Percentiles rank a stretch among this genome's conserved stretches.
Evolutionary conservation across 306 rosid species (phyloP).

Genomic region (Mimosa bimucronata): DNA sequence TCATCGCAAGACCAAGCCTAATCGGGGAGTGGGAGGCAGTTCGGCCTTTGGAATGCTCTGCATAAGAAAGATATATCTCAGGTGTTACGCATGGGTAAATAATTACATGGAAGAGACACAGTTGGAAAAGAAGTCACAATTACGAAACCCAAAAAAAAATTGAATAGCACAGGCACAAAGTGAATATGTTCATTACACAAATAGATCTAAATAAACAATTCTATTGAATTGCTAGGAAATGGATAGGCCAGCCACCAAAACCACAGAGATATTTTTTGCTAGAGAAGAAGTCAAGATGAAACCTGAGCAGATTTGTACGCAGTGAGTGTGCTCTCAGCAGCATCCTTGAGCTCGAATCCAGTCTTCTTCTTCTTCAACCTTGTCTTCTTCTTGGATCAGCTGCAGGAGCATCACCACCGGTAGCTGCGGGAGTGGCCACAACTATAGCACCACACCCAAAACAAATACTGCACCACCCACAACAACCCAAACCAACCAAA

Average conservation of each 20-base stretch:
- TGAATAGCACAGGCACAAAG: background rate
- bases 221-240: too few species aligned
- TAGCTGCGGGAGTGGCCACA: too few species aligned
- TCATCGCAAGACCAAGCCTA: conserved; percentile 98
- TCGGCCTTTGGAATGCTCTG: conserved; percentile 92
- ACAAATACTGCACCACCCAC: too few species aligned
- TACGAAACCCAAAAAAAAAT: too few species aligned
- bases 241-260: background rate
- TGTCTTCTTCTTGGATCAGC: too few species aligned
- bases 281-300: background rate
- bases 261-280: background rate
- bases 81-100: background rate
- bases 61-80: conserved; percentile 18
- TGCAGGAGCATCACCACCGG: too few species aligned
- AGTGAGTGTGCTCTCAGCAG: conserved; percentile 93
- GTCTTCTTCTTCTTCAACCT: too few species aligned
- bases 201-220: conserved; percentile 38
- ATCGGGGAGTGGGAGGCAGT: conserved; percentile 96
- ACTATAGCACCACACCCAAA: too few species aligned
- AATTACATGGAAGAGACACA: background rate
- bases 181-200: background rate
- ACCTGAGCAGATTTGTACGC: conserved; percentile 99
- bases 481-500: too few species aligned
- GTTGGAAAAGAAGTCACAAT: background rate
- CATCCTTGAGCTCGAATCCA: conserved; percentile 89